These are phyloP conservation scores for Phoma sp. DNA, from an alignment of 2,329 filamentous ascomycete genomes.

Conservation along the genomic window DNA sequence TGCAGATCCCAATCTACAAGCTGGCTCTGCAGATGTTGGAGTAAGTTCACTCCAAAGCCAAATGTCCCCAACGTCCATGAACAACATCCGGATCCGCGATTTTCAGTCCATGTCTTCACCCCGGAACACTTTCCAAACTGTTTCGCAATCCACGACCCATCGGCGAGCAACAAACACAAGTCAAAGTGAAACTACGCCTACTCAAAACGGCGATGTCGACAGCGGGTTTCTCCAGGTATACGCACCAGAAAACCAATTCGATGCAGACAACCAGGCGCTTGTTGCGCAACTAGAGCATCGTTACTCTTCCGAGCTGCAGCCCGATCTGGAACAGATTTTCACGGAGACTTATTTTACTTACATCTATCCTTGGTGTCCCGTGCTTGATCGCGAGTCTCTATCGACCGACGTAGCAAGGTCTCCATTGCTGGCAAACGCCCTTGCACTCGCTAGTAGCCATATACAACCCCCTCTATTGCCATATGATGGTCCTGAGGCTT, in stretches of 20 bases:
- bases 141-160: neutral
- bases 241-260: conserved; percentile 26
- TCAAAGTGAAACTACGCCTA: conserved; percentile 21
- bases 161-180: conserved; percentile 8
- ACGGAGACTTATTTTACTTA: conserved; percentile 29
- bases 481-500: conserved; percentile 25
- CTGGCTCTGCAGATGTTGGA: neutral
- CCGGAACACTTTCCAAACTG: conserved; percentile 6
- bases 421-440: conserved; percentile 27
- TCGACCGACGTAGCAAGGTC: conserved; percentile 23
- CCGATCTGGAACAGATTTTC: conserved; percentile 29
- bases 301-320: conserved; percentile 20
- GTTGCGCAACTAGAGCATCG: conserved; percentile 27
- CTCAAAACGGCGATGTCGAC: conserved; percentile 26
- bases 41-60: conserved; percentile 4
- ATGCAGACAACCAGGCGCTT: conserved; percentile 29
- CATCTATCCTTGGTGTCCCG: conserved; percentile 32
- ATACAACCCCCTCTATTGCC: conserved; percentile 29
- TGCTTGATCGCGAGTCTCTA: conserved; percentile 24
- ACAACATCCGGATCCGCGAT: conserved; percentile 4
- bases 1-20: neutral
- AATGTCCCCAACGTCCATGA: conserved; percentile 11
- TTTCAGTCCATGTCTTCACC: conserved; percentile 15
- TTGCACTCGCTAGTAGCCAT: conserved; percentile 27
- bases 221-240: conserved; percentile 27